These are phyloP conservation scores for Fusarium sp. DNA, from an alignment of 2,329 filamentous ascomycete genomes.

Conservation along the genomic window DNA sequence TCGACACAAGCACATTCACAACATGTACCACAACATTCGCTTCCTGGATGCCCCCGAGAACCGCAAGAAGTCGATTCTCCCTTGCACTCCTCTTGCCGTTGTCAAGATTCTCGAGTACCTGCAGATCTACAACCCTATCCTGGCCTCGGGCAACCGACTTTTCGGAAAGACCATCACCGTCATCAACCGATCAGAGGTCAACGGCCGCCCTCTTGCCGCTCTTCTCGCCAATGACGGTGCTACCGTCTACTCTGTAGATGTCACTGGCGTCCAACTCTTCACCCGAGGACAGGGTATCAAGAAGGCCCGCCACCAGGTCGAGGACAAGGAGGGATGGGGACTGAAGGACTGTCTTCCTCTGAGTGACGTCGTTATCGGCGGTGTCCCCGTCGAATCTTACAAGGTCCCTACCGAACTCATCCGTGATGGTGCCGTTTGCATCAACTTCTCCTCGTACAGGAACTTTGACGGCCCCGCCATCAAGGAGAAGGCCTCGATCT, in stretches of 20 bases:
- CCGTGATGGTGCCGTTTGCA: conserved; percentile 93
- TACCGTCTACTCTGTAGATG: conserved; percentile 92
- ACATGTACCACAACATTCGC: conserved; percentile 99
- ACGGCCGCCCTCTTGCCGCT: conserved; percentile 90
- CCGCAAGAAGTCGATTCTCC: conserved; percentile 88
- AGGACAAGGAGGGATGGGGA: conserved; percentile 82
- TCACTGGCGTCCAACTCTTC: conserved; percentile 92
- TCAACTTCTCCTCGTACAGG: conserved; percentile 96
- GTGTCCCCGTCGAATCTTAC: conserved; percentile 87
- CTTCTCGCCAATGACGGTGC: conserved; percentile 96
- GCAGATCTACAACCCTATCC: conserved; percentile 94
- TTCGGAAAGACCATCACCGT: conserved; percentile 96
- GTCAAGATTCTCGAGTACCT: conserved; percentile 98
- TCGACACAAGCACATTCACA: conserved; percentile 93
- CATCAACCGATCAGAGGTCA: conserved; percentile 96
- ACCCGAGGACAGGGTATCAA: conserved; percentile 89
- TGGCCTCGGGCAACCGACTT: conserved; percentile 91
- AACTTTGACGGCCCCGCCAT: conserved; percentile 89
- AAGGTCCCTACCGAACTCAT: conserved; percentile 89
- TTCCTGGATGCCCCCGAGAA: conserved; percentile 85
- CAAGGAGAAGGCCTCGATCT: conserved; percentile 96
- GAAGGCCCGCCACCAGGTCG: conserved; percentile 86
- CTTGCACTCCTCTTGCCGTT: conserved; percentile 94
- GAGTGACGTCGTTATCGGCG: conserved; percentile 94
- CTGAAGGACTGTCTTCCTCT: conserved; percentile 84